phyloP scores from a whole-genome alignment of 352 stramenopile genomes.

The Blastocystis sp. region DNA sequence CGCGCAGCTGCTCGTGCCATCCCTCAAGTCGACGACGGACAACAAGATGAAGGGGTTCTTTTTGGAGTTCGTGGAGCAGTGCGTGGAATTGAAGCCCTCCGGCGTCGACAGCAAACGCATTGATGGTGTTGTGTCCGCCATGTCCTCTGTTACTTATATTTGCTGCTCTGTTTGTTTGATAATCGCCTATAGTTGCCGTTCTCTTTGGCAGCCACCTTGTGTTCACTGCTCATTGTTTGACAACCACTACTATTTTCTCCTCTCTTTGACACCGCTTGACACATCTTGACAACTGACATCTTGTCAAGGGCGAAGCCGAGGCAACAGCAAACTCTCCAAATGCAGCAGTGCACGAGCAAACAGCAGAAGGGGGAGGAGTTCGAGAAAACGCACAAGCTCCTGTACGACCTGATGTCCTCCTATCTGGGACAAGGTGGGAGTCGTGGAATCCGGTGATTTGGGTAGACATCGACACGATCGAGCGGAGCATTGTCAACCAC shows the following conservation, averaged over 20 bases:
- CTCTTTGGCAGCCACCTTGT: neutral
- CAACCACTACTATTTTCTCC: too few relatives aligned
- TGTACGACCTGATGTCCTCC: constrained; percentile 68
- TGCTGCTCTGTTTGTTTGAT: constrained; percentile 39
- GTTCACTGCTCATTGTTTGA: too few relatives aligned
- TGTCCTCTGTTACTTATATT: constrained; percentile 51
- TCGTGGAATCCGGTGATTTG: neutral
- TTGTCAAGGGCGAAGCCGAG: constrained; percentile 26
- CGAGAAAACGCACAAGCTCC: constrained; percentile 66
- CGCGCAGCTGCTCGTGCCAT: neutral
- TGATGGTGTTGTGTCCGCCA: constrained; percentile 1
- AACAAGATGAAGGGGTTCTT: constrained; percentile 54
- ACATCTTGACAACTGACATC: constrained; percentile 52
- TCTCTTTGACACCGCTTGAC: too few relatives aligned
- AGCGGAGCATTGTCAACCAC: constrained; percentile 70
- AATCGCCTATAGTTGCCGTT: constrained; percentile 18
- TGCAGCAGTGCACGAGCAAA: neutral
- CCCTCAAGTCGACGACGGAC: constrained; percentile 28
- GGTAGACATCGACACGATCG: constrained; percentile 69
- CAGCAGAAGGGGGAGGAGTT: constrained; percentile 18
- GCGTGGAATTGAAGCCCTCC: constrained; percentile 7
- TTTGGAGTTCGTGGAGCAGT: constrained; percentile 52
- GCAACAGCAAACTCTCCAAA: neutral
- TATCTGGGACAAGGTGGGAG: constrained; percentile 58
- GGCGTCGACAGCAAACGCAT: constrained; percentile 31